Evolutionary conservation across 768 basidiomycete genomes (phyloP), one percentile per base, ranked within the genome.

Genomic region (Suillus subalutaceus): DNA sequence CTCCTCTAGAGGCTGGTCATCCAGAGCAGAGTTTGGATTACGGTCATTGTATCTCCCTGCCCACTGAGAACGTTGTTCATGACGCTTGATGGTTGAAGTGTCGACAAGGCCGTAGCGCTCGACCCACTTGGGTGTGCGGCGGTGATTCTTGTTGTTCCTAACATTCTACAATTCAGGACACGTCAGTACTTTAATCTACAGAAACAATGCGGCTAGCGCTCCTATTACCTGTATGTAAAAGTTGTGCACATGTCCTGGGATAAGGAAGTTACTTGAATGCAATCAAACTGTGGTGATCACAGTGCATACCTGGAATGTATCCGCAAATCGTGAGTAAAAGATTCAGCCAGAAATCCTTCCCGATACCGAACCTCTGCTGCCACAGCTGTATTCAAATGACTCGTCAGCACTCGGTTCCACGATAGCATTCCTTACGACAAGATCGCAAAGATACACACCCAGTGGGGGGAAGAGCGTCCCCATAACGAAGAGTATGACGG

Each of bases 51-150:
- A 97, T 64, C 92, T 89, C 64, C 78, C 81, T 13, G 93, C 91
- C 96, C 96, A 98, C 70, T 93, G 91, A 55, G 90, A 93, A 75
- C 90, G 91, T 67, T 84, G 86, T 73, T 90, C 85, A 64, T 91
- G 89, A 73, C 95, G 91, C 70, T 86, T 84, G 74, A 92, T 89
- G 70, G 90, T 88, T 43, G 88, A 82, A 30, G 87, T 89, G 75
- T 95, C 88, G 68, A 98, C 88, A 55, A 98, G 91, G 46, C 96
- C 96, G 76, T 94, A 94, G 68, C 90, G 86, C 78, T 92, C 83
- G 0, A 90, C 91, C 96, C 96, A 98, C 78, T 97, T 96, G 23
- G 96, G 96, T n/a, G 96, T 97, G 53, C 96, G 89, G 16, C 85
- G 83, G 74, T 92, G 86, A 71, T 88, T 96, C 83, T 96, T 94